phyloP scores from a whole-genome alignment of 352 stramenopile genomes.

The Globisporangium spiculum region DNA sequence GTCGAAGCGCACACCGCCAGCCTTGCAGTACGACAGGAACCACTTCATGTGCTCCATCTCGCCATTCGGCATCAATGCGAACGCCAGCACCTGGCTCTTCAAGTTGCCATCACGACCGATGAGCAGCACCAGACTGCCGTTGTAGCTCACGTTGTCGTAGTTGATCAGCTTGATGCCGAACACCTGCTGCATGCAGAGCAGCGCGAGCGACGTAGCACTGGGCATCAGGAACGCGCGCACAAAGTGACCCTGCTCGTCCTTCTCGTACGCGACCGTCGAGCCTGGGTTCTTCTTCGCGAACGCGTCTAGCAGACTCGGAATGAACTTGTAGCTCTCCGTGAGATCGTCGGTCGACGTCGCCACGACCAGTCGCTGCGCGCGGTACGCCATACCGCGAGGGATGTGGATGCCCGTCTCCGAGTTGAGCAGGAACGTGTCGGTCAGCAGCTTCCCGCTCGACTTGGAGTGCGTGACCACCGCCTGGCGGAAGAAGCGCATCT shows the following conservation, averaged over 20 bases:
- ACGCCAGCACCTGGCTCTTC: constrained; percentile 61
- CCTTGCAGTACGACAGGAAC: constrained; percentile 61
- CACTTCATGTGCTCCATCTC: constrained; percentile 78
- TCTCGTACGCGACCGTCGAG: constrained; percentile 61
- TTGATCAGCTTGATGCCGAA: constrained; percentile 69
- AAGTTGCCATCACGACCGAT: constrained; percentile 68
- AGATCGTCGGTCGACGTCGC: constrained; percentile 73
- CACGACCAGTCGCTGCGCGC: constrained; percentile 68
- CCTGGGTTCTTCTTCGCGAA: constrained; percentile 75
- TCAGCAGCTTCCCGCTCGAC: constrained; percentile 69
- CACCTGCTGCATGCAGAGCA: constrained; percentile 66
- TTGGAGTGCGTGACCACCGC: constrained; percentile 80
- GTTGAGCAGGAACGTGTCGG: constrained; percentile 71
- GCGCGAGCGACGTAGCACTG: constrained; percentile 42
- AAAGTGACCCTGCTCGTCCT: constrained; percentile 59
- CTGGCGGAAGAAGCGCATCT: constrained; percentile 82
- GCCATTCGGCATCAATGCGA: constrained; percentile 61
- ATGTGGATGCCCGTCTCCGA: constrained; percentile 79
- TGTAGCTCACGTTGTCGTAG: constrained; percentile 71
- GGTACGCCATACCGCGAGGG: constrained; percentile 74
- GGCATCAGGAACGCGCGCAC: constrained; percentile 77
- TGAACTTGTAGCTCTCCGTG: constrained; percentile 85
- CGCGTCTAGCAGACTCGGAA: constrained; percentile 65
- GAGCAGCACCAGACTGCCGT: constrained; percentile 53
- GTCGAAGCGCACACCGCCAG: constrained; percentile 53